phyloP scores from a whole-genome alignment of 2,329 filamentous ascomycete species.

The Exophiala sp. region DNA sequence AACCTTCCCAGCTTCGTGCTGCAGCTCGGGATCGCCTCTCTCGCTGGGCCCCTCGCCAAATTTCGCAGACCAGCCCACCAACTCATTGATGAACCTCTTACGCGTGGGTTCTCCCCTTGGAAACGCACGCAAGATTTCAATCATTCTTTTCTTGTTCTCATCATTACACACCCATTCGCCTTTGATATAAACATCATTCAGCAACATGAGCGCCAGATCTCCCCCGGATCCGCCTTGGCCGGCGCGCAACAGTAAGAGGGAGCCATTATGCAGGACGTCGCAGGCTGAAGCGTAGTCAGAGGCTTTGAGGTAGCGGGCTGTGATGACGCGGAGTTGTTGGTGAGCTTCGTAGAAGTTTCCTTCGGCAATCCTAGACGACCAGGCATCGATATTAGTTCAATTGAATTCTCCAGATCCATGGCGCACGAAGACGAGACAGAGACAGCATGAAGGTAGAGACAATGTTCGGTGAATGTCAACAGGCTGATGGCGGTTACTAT shows the following conservation, averaged over 20 bases:
- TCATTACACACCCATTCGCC: conserved; percentile 70
- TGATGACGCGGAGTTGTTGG: conserved; percentile 94
- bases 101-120: conserved; percentile 76
- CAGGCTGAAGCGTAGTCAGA: conserved; percentile 72
- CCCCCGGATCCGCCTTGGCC: conserved; percentile 92
- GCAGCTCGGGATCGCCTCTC: conserved; percentile 86
- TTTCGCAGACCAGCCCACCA: conserved; percentile 80
- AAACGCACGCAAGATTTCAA: conserved; percentile 76
- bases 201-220: conserved; percentile 76
- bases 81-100: conserved; percentile 85
- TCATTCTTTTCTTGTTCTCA: conserved; percentile 49
- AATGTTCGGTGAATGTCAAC: no score
- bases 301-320: conserved; percentile 80
- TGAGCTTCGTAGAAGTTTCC: conserved; percentile 97
- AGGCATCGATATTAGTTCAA: no score
- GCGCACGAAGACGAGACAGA: no score
- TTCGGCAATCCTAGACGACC: conserved; percentile 72
- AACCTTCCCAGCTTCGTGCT: conserved; percentile 81
- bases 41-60: conserved; percentile 71
- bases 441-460: no score
- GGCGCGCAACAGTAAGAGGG: conserved; percentile 77
- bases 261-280: conserved; percentile 78
- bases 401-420: no score
- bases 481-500: not conserved
- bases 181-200: conserved; percentile 88